Conservation (phyloP, 2,329 filamentous ascomycete genomes). For the Xylariaceae sp. region DNA sequence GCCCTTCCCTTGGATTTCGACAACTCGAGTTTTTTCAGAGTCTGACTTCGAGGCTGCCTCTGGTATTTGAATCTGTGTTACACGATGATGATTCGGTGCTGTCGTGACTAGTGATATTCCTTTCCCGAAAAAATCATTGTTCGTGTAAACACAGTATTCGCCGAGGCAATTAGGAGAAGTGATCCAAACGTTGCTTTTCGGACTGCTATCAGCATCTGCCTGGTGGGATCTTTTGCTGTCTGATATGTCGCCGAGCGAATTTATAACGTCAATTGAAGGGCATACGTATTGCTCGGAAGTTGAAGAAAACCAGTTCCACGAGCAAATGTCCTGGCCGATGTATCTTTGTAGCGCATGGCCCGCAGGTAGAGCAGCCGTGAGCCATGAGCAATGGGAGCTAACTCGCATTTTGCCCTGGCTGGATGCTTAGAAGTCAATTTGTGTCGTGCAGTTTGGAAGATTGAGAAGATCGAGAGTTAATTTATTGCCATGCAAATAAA, state of each 20-base stretch:
- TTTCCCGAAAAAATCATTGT: slow-evolving; percentile 22
- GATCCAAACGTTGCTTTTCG: slow-evolving; percentile 9
- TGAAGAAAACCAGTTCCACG: background rate
- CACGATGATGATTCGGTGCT: slow-evolving; percentile 17
- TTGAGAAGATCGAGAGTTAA: background rate
- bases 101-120: slow-evolving; percentile 31
- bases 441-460: no score
- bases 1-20: slow-evolving; percentile 33
- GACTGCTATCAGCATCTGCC: background rate
- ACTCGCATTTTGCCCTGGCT: slow-evolving; percentile 3
- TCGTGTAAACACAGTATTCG: slow-evolving; percentile 31
- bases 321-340: background rate
- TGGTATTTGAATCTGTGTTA: slow-evolving; percentile 15
- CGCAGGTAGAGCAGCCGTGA: background rate
- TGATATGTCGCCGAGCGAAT: background rate
- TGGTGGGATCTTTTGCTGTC: background rate
- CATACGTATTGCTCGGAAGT: background rate
- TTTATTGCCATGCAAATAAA: background rate
- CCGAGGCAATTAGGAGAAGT: slow-evolving; percentile 22
- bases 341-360: background rate
- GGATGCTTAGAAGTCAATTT: background rate
- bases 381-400: background rate
- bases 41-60: background rate
- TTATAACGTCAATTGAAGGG: background rate
- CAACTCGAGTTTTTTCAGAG: slow-evolving; percentile 11